A percentile compares a stretch with the other conserved stretches of the same genome.
phyloP scores from a whole-genome alignment of 2,329 filamentous ascomycete species.

The Verticillium isaacii region DNA sequence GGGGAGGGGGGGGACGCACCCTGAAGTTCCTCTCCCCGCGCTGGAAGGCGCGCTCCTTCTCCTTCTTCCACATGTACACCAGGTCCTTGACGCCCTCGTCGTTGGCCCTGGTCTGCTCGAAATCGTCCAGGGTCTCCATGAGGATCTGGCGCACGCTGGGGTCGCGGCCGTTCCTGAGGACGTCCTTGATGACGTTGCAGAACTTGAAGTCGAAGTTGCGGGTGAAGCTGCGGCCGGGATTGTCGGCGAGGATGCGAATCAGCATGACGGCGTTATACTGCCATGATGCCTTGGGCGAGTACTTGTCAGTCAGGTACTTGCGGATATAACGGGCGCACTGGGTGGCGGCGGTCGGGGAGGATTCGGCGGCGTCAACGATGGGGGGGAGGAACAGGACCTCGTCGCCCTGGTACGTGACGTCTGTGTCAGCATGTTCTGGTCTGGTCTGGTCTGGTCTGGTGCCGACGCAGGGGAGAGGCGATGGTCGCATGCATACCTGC shows the following conservation, averaged over 20 bases:
- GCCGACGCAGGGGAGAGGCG: background rate
- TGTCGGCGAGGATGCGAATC: slow-evolving; percentile 84
- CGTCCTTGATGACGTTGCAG: slow-evolving; percentile 66
- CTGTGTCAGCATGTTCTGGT: slow-evolving; percentile 4
- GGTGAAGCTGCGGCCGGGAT: slow-evolving; percentile 88
- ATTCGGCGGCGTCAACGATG: slow-evolving; percentile 94
- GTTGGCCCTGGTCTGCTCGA: slow-evolving; percentile 66
- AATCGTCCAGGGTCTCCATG: slow-evolving; percentile 77
- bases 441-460: background rate
- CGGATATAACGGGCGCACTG: slow-evolving; percentile 78
- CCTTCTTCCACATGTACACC: slow-evolving; percentile 83
- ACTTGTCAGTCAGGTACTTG: slow-evolving; percentile 73
- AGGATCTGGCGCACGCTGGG: slow-evolving; percentile 78
- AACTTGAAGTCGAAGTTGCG: slow-evolving; percentile 85
- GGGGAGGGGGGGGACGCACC: background rate
- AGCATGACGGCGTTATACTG: slow-evolving; percentile 98
- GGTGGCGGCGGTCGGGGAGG: slow-evolving; percentile 77
- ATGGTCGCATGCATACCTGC: slow-evolving; percentile 32
- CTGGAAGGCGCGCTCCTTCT: slow-evolving; percentile 61
- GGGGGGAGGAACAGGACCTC: slow-evolving; percentile 89
- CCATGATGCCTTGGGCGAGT: slow-evolving; percentile 58
- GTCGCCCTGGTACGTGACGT: slow-evolving; percentile 55
- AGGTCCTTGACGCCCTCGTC: slow-evolving; percentile 71
- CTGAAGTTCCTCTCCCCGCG: background rate
- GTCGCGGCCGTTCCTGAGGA: slow-evolving; percentile 68